Base-by-base conservation (phyloP, 495 filamentous ascomycete genomes). In the Aspergillus olivimuriae region DNA sequence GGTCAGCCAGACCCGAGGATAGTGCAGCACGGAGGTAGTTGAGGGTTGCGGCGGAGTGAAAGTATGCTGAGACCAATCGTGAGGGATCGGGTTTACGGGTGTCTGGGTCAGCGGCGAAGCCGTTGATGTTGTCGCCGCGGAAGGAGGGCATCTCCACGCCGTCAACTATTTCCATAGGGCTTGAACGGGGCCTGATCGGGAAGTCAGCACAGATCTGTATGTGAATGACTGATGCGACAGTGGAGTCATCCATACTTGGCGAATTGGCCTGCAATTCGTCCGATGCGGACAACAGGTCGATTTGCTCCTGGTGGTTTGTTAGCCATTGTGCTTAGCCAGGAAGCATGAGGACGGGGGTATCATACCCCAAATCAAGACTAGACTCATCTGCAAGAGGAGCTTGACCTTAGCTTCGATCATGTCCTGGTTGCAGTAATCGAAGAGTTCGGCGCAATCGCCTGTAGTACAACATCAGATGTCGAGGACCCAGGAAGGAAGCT, bases 371-470 rank as follows among this genome's bases (percentile, higher is more conserved):
- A 94, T 85, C 41, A 97, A 73, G 12, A 96, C 86, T 48, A 97
- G 66, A 53, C 85, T 90, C 90, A 97, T 96, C 69, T 97, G 91
- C 28, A 97, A 74, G 11, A 96, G 74, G 9, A 97, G 79, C 65
- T 97, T 97, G 64, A 96, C 88, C 71, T 96, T 97, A 21, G 88
- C 83, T 58, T 96, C 87, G 51, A 98, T 95, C 52, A 85, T 85
- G 24, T 76, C 72, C 57, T 88, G 82, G 54, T 88, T 81, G 63
- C 92, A 98, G 74, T 98, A 98, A 65, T 91, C 87, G 55, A 98
- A 98, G 4, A 98, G 73, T 69, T 98, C 92, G 4, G 92, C 92
- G 56, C 92, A 98, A 66, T 98, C 92, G 41, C 89, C 73, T 76
- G 44, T 20, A 38, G n/a, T n/a, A 31, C 5, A 23, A 23, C 3